phyloP scores from a whole-genome alignment of 2,329 filamentous ascomycete genomes.

The Cephalotrichum gorgonifer region DNA sequence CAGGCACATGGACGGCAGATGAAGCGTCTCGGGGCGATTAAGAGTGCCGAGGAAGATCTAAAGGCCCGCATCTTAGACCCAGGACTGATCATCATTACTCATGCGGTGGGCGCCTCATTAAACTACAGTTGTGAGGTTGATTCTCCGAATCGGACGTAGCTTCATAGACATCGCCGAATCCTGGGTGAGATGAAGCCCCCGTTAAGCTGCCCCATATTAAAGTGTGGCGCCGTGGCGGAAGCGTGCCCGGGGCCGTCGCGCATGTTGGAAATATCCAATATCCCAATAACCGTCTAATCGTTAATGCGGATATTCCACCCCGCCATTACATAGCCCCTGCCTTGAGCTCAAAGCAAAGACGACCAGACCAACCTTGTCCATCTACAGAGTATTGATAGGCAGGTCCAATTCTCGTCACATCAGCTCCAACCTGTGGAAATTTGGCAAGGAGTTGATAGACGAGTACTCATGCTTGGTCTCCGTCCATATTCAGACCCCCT shows the following conservation, averaged over 20 bases:
- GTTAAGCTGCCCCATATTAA: background rate
- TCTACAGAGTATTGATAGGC: too few species aligned
- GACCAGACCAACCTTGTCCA: background rate
- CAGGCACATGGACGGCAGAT: background rate
- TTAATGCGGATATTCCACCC: background rate
- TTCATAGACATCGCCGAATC: too few species aligned
- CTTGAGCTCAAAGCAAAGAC: background rate
- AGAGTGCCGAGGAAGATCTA: background rate
- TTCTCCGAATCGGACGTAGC: background rate
- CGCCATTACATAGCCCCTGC: background rate
- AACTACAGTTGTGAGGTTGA: background rate
- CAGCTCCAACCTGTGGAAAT: too few species aligned
- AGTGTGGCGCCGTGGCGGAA: too few species aligned
- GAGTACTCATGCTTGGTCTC: background rate
- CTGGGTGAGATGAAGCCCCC: background rate
- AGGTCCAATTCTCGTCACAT: too few species aligned
- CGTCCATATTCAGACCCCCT: background rate
- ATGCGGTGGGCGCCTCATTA: background rate
- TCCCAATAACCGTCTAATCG: background rate
- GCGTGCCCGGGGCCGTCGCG: background rate
- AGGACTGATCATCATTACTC: too few species aligned
- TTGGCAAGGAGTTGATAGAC: too few species aligned
- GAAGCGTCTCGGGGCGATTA: background rate
- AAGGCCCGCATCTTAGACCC: background rate
- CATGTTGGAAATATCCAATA: background rate